These are phyloP conservation scores for Linaria vulgaris DNA, from an alignment of 257 asterid species.

Conservation along the genomic window DNA sequence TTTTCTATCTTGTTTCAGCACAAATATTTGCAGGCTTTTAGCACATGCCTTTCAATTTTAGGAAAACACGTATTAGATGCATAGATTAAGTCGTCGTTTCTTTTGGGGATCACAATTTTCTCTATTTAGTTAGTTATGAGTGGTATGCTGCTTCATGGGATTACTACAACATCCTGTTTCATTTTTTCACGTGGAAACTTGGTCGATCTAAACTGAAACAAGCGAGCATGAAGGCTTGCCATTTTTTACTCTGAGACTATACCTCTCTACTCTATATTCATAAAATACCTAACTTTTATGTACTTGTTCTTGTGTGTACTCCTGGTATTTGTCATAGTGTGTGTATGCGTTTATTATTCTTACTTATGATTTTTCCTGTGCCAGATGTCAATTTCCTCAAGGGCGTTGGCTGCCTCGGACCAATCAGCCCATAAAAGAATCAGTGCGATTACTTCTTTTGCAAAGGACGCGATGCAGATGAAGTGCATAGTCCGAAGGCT, in stretches of 20 bases:
- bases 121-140: background rate
- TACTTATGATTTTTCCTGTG: conserved; percentile 13
- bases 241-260: background rate
- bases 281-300: background rate
- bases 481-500: conserved; percentile 25
- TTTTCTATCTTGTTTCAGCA: no score
- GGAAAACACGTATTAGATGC: no score
- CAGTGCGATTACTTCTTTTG: conserved; percentile 30
- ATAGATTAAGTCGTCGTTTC: background rate
- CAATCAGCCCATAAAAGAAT: conserved; percentile 22
- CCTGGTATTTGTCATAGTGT: background rate
- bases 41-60: no score
- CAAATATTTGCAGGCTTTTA: no score
- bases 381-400: conserved; percentile 32
- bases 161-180: no score
- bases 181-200: background rate
- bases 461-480: conserved; percentile 35
- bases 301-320: conserved; percentile 5
- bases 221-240: conserved; percentile 6
- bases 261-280: background rate
- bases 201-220: background rate
- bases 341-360: conserved; percentile 6
- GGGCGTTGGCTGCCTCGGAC: conserved; percentile 30
- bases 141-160: background rate
- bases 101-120: background rate